Percentiles rank a stretch among this genome's conserved stretches.
These are phyloP conservation scores for Epichloe brachyelytri DNA, from an alignment of 2,329 filamentous ascomycete genomes.

Conservation along the genomic window DNA sequence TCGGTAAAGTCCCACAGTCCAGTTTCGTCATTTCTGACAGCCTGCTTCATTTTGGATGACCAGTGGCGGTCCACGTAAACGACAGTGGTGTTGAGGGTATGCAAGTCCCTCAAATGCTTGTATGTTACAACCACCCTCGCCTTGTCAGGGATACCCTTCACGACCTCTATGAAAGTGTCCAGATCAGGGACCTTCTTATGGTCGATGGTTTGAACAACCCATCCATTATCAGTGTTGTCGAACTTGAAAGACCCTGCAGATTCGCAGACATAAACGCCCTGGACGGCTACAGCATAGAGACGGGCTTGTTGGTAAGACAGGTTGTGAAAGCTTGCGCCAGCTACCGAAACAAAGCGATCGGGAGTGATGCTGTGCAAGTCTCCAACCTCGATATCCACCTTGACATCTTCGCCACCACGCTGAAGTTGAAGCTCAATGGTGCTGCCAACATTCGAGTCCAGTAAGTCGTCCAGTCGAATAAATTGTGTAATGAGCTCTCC, in stretches of 20 bases:
- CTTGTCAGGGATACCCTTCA: conserved; percentile 71
- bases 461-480: conserved; percentile 75
- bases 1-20: conserved; percentile 93
- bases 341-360: conserved; percentile 87
- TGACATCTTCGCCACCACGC: conserved; percentile 74
- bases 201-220: conserved; percentile 86
- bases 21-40: conserved; percentile 76
- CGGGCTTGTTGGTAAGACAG: conserved; percentile 97
- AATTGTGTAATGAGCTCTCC: conserved; percentile 89
- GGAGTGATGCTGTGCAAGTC: conserved; percentile 92
- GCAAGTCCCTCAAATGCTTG: conserved; percentile 86
- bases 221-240: conserved; percentile 80
- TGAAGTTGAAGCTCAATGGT: conserved; percentile 74
- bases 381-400: conserved; percentile 73
- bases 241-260: conserved; percentile 90
- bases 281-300: conserved; percentile 80
- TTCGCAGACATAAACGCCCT: conserved; percentile 91
- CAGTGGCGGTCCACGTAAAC: conserved; percentile 90
- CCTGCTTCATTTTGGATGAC: conserved; percentile 88
- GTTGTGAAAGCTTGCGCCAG: conserved; percentile 88
- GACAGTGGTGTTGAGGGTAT: conserved; percentile 87
- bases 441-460: conserved; percentile 75
- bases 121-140: conserved; percentile 87
- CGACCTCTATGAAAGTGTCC: conserved; percentile 78
- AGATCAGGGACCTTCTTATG: conserved; percentile 84